Conservation (phyloP, 2,329 filamentous ascomycete genomes). For the Aspergillus nomiae region DNA sequence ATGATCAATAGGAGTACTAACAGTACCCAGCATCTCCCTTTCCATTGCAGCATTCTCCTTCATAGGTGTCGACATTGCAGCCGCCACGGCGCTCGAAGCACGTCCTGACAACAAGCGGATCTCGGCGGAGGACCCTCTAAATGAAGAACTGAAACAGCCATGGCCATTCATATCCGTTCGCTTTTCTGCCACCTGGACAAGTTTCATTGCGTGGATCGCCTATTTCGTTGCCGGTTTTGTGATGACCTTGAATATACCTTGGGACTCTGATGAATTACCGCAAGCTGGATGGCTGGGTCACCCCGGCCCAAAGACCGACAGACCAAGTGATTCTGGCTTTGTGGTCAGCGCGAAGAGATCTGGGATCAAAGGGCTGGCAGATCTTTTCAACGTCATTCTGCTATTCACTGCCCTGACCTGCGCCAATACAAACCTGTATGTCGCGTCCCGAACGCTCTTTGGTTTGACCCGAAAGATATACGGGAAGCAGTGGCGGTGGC, state of each 20-base stretch:
- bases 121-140: not conserved
- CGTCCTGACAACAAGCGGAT: conserved; percentile 15
- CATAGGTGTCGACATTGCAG: conserved; percentile 36
- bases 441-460: conserved; percentile 37
- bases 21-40: conserved; percentile 26
- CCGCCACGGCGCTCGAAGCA: conserved; percentile 39
- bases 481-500: conserved; percentile 16
- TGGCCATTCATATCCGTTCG: conserved; percentile 23
- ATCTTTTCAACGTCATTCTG: conserved; percentile 31
- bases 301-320: not conserved
- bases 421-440: conserved; percentile 38
- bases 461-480: conserved; percentile 28
- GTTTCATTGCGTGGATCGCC: conserved; percentile 26
- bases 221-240: conserved; percentile 30
- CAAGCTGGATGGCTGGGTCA: conserved; percentile 20
- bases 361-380: conserved; percentile 20
- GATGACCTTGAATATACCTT: conserved; percentile 29
- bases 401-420: conserved; percentile 34
- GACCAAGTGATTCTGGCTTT: conserved; percentile 22
- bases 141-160: not conserved
- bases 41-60: conserved; percentile 35
- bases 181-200: conserved; percentile 33
- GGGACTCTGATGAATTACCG: conserved; percentile 24
- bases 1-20: not conserved
- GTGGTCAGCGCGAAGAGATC: conserved; percentile 27